Evolutionary conservation across 345 rosid species (phyloP), one percentile per base, ranked within the genome.

Genomic region (Mercurialis annua): DNA sequence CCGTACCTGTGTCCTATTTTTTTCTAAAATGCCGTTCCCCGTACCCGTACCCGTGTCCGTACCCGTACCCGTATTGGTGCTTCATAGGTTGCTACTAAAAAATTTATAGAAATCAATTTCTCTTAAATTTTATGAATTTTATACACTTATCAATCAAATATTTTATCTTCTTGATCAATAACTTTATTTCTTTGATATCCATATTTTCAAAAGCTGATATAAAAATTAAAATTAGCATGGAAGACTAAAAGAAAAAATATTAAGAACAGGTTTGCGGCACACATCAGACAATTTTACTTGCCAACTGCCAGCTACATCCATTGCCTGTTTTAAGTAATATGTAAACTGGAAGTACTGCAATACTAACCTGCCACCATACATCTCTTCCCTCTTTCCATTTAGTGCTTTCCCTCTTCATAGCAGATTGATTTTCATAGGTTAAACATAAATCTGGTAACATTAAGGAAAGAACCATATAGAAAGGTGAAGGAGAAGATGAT

Each of bases 361-460:
- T 51, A 77, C 82, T 31, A 46, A 90, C 98, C 97, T 90, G 89
- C 97, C 98, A 93, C 98, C 96, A 93, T 59, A 84, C 74, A 73
- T 93, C 97, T 81, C 94, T 83, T 82, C 90, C 90, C 43, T 83
- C 85, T 70, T 83, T 76, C 98, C 97, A 93, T 75, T 84, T 87
- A 52, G 98, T 93, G 69, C 60, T 68, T 78, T 93, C 87, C 74
- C 90, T 87, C 66, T 78, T 83, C 82, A 81, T 62, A 47, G 96
- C 97, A 0, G 77, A 83, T 68, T 80, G 69, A 65, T 93, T 93
- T 61, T 90, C 96, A 62, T 88, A 86, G 21, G 89, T 90, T 71
- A 92, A 79, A 81, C 98, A 90, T 61, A 83, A 66, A 74, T 61
- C 98, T 92, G 81, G 55, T 50, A 51, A 64, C 47, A 73, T 52